Base-by-base conservation (phyloP, 805 yeast species). In the Schwanniomyces vanrijiae region DNA sequence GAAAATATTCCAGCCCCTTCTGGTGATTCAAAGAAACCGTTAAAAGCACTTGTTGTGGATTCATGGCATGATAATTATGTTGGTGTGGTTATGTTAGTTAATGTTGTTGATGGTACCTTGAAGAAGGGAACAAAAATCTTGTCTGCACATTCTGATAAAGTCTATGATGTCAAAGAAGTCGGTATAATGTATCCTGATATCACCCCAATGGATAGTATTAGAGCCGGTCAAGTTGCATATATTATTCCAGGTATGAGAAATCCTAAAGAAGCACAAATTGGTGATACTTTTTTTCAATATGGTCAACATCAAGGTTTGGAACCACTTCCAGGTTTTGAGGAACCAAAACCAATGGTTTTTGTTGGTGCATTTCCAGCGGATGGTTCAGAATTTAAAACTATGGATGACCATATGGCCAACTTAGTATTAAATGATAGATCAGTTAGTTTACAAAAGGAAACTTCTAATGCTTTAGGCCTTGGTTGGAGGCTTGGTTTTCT, bases 321-420 rank as follows among this genome's bases (percentile, higher is more conserved):
- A 52, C 85, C 97, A 1, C 73, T 92, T 21, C 96, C 95, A 1
- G 98, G 98, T 0, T 94, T 92, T 64, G 97, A 91, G 66, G 97
- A 90, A 58, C 91, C 96, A 0, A 91, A 94, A 65, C 97, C 98
- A 1, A 94, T 94, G 98, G 98, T 92, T 7, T 94, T 92, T 64
- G 95, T 92, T 42, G 98, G 98, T 11, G 99, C 98, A 0, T 92
- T 90, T 57, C 98, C 99, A 0, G 94, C 97, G 0, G 96, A 92
- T 59, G 96, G 96, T 4, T 78, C 86, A 0, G 96, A 92, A 58
- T 92, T 92, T 64, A 87, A 88, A 50, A 85, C 80, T 22, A 76
- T 92, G 73, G 96, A 94, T 60, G 98, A 94, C 57, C 86, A 90
- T 62, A 82, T 92, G 66, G 88, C 86, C 56, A 90, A 90, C 59